Conservation (phyloP, 2,329 filamentous ascomycete species). For the Apiospora marii region DNA sequence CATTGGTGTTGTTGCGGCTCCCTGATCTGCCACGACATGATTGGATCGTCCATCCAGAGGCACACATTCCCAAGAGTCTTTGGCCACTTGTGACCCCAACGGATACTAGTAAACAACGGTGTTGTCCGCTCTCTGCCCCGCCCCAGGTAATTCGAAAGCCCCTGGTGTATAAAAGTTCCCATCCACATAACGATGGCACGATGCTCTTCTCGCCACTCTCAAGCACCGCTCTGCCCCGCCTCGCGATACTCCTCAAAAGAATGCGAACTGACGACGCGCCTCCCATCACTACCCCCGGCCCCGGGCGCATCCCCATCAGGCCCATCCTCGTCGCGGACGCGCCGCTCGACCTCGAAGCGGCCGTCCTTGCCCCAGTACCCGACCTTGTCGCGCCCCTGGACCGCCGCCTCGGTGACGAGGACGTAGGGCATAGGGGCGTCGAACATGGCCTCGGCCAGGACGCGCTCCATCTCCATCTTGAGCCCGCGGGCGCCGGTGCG, state of each 20-base stretch:
- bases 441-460: constrained; percentile 83
- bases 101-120: too few species aligned
- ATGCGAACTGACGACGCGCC: constrained; percentile 31
- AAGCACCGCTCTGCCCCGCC: constrained; percentile 43
- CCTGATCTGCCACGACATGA: too few species aligned
- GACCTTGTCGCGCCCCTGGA: constrained; percentile 66
- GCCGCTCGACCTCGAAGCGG: constrained; percentile 72
- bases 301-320: neutral
- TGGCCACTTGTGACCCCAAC: too few species aligned
- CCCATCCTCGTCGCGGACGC: constrained; percentile 69
- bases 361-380: constrained; percentile 75
- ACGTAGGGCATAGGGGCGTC: constrained; percentile 80
- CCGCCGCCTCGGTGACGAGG: constrained; percentile 75
- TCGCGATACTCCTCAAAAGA: constrained; percentile 41
- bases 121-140: too few species aligned
- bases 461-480: constrained; percentile 81
- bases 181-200: neutral
- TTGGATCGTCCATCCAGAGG: too few species aligned
- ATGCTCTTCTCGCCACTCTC: neutral
- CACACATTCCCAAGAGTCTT: too few species aligned
- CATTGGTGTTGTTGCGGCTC: too few species aligned
- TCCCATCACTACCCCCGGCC: neutral
- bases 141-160: neutral
- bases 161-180: neutral
- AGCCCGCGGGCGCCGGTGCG: constrained; percentile 81